A percentile compares a stretch with the other conserved stretches of the same genome.
Evolutionary conservation across 352 stramenopile genomes (phyloP).

Genomic region (Phytophthora meadii): DNA sequence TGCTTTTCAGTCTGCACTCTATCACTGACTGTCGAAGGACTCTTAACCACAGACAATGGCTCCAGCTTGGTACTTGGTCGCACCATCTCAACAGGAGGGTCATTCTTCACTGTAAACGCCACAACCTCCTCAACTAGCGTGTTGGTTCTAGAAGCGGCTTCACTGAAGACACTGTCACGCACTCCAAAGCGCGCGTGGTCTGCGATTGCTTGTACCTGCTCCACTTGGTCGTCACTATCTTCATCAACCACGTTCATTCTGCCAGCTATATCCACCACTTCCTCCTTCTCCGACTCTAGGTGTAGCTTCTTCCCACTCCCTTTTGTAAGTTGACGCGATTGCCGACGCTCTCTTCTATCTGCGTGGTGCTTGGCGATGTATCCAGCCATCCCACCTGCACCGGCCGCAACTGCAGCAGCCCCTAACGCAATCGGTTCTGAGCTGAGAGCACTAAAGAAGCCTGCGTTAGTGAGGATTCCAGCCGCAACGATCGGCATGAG

Average conservation of each 20-base stretch:
- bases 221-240: constrained; percentile 14
- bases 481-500: constrained; percentile 71
- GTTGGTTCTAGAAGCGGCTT: not conserved
- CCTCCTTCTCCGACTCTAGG: constrained; percentile 28
- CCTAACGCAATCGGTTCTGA: constrained; percentile 56
- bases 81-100: constrained; percentile 41
- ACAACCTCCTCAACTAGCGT: constrained; percentile 23
- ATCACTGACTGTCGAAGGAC: not conserved
- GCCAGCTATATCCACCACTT: constrained; percentile 21
- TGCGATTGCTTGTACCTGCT: constrained; percentile 32
- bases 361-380: constrained; percentile 49
- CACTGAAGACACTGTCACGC: constrained; percentile 25
- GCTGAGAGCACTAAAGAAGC: constrained; percentile 62
- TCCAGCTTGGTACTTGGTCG: constrained; percentile 12
- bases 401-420: constrained; percentile 45
- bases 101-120: constrained; percentile 56
- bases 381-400: constrained; percentile 54
- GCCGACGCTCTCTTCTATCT: constrained; percentile 17
- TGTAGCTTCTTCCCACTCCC: constrained; percentile 35
- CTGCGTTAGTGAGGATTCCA: constrained; percentile 55
- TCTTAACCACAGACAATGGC: not conserved
- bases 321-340: constrained; percentile 12
- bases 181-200: constrained; percentile 35
- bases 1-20: too few species aligned
- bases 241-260: constrained; percentile 17